phyloP scores from a whole-genome alignment of 805 yeast species.

The Cyberlindnera veronae region DNA sequence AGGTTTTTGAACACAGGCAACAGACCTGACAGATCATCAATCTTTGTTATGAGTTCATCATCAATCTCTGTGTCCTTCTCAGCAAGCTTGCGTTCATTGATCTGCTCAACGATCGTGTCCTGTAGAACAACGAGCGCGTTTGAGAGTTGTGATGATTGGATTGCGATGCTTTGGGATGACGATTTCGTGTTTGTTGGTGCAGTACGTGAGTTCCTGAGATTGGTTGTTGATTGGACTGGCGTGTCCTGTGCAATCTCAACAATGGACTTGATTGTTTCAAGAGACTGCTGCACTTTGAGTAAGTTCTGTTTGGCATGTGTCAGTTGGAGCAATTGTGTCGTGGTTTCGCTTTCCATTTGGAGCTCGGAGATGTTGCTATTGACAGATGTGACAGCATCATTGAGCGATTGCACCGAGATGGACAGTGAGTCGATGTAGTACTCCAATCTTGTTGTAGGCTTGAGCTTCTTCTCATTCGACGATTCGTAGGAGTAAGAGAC shows the following conservation, averaged over 20 bases:
- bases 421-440: constrained; percentile 61
- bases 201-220: constrained; percentile 1
- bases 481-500: constrained; percentile 37
- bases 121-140: constrained; percentile 42
- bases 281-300: constrained; percentile 40
- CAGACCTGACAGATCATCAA: constrained; percentile 46
- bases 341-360: constrained; percentile 24
- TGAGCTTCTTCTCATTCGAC: constrained; percentile 26
- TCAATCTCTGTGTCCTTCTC: constrained; percentile 31
- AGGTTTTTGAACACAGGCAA: constrained; percentile 53
- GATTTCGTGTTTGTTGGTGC: constrained; percentile 22
- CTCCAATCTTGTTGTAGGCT: constrained; percentile 55
- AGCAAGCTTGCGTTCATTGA: constrained; percentile 25
- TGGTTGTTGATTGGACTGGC: not conserved
- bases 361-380: constrained; percentile 29
- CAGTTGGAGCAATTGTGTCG: constrained; percentile 41
- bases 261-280: constrained; percentile 42
- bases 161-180: constrained; percentile 16
- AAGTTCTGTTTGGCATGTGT: constrained; percentile 45
- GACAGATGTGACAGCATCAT: constrained; percentile 39
- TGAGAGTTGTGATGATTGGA: constrained; percentile 32
- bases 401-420: constrained; percentile 54
- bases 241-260: constrained; percentile 28
- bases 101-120: constrained; percentile 42
- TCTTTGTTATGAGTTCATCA: constrained; percentile 37